Percentiles rank a stretch among this genome's conserved stretches.
phyloP scores from a whole-genome alignment of 495 filamentous ascomycete genomes.

The Penicillium argentinense region DNA sequence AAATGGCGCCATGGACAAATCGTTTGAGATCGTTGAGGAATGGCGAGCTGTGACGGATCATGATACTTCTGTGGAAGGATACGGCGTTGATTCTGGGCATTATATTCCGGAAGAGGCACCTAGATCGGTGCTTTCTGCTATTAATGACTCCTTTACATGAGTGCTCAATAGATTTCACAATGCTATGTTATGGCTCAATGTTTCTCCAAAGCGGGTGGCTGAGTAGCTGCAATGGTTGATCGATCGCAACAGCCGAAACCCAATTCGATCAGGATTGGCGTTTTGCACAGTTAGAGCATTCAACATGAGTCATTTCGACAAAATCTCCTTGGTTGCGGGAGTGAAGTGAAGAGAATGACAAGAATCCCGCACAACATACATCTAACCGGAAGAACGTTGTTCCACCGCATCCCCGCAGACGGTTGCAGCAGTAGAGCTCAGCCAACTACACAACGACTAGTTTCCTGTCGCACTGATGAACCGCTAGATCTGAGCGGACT shows the following conservation, averaged over 20 bases:
- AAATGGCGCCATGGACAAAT: background rate
- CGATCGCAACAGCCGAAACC: too few relatives aligned
- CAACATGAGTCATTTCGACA: too few relatives aligned
- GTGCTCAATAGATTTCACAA: background rate
- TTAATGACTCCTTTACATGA: background rate
- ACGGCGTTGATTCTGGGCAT: background rate
- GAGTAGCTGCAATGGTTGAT: too few relatives aligned
- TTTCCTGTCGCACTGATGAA: background rate
- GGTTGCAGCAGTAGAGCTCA: background rate
- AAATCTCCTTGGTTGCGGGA: too few relatives aligned
- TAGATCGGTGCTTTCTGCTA: background rate
- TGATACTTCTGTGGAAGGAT: background rate
- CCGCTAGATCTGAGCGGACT: slow-evolving; percentile 1
- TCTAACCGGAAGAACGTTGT: slow-evolving; percentile 15
- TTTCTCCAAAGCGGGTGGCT: background rate
- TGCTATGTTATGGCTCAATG: background rate
- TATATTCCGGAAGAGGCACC: background rate
- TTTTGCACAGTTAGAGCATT: too few relatives aligned
- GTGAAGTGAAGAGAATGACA: too few relatives aligned
- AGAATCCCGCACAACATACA: too few relatives aligned
- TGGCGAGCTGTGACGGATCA: background rate
- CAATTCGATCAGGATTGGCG: too few relatives aligned
- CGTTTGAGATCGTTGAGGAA: background rate
- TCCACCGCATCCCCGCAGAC: slow-evolving; percentile 11
- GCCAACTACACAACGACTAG: background rate